These are phyloP conservation scores for Mycosarcoma maydis DNA, from an alignment of 1,284 basidiomycete genomes.

Conservation along the genomic window DNA sequence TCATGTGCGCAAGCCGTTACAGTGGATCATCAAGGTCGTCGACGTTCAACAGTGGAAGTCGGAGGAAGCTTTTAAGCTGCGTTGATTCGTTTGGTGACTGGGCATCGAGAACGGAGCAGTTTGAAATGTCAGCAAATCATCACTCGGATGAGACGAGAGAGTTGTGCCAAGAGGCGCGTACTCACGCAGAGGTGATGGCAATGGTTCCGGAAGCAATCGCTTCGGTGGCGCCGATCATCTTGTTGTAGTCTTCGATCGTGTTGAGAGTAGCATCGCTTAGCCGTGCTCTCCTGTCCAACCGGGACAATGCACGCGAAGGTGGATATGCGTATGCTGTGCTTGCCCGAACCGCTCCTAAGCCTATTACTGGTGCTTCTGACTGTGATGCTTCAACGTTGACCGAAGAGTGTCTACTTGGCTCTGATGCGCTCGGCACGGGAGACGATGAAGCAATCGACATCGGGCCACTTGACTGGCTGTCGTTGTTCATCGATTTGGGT, in stretches of 20 bases:
- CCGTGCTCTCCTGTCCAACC: slow-evolving; percentile 7
- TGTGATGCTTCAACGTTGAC: neutral
- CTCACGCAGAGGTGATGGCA: slow-evolving; percentile 32
- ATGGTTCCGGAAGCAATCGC: slow-evolving; percentile 10
- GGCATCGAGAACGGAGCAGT: neutral
- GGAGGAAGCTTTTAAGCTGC: slow-evolving; percentile 5
- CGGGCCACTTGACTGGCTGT: neutral
- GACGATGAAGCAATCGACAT: neutral
- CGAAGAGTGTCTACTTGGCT: neutral
- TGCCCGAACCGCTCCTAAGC: too few relatives aligned
- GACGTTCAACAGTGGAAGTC: slow-evolving; percentile 8
- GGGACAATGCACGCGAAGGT: neutral
- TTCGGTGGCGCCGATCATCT: slow-evolving; percentile 36
- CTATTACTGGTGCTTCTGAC: neutral
- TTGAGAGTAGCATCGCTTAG: slow-evolving; percentile 22
- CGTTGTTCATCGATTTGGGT: too few relatives aligned
- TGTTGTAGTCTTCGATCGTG: slow-evolving; percentile 41
- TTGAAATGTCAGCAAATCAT: neutral
- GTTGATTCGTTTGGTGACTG: slow-evolving; percentile 12
- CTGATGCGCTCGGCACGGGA: neutral
- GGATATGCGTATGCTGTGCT: neutral
- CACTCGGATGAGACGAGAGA: too few relatives aligned
- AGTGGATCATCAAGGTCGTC: too few relatives aligned
- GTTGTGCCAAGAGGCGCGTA: neutral
- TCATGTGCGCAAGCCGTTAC: too few relatives aligned